A percentile compares a stretch with the other conserved stretches of the same genome.
phyloP scores from a whole-genome alignment of 306 rosid species.

The Phaseolus lunatus region DNA sequence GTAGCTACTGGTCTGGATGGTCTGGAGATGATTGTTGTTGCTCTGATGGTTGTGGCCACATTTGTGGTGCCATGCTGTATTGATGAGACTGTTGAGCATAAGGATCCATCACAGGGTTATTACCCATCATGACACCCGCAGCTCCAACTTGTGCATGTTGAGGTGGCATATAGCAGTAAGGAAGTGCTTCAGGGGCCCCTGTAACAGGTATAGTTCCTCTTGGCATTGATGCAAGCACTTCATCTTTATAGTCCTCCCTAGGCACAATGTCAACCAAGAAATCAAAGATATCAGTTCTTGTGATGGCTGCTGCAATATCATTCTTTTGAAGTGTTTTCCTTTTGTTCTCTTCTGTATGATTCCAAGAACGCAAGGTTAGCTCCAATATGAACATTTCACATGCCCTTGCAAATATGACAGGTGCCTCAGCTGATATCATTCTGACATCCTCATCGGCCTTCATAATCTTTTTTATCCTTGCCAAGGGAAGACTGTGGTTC shows the following conservation, averaged over 20 bases:
- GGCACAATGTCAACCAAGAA: conserved; percentile 80
- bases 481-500: conserved; percentile 81
- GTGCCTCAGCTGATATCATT: conserved; percentile 83
- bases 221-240: conserved; percentile 69
- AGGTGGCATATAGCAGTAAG: conserved; percentile 51
- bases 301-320: conserved; percentile 82
- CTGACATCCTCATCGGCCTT: conserved; percentile 82
- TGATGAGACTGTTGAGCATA: conserved; percentile 45
- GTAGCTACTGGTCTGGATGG: conserved; percentile 43
- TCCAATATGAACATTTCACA: conserved; percentile 80
- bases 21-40: conserved; percentile 43
- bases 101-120: conserved; percentile 38
- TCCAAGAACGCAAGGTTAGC: conserved; percentile 79
- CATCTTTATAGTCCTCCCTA: conserved; percentile 74
- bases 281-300: conserved; percentile 71
- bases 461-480: conserved; percentile 82
- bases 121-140: conserved; percentile 38
- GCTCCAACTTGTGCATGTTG: conserved; percentile 47
- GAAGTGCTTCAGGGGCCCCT: conserved; percentile 43
- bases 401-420: conserved; percentile 72
- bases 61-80: conserved; percentile 43
- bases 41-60: conserved; percentile 46
- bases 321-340: conserved; percentile 75
- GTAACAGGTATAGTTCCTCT: conserved; percentile 60
- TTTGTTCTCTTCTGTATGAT: conserved; percentile 75